A percentile compares a stretch with the other conserved stretches of the same genome.
These are phyloP conservation scores for Teratosphaeria nubilosa DNA, from an alignment of 2,329 filamentous ascomycete species.

Conservation along the genomic window DNA sequence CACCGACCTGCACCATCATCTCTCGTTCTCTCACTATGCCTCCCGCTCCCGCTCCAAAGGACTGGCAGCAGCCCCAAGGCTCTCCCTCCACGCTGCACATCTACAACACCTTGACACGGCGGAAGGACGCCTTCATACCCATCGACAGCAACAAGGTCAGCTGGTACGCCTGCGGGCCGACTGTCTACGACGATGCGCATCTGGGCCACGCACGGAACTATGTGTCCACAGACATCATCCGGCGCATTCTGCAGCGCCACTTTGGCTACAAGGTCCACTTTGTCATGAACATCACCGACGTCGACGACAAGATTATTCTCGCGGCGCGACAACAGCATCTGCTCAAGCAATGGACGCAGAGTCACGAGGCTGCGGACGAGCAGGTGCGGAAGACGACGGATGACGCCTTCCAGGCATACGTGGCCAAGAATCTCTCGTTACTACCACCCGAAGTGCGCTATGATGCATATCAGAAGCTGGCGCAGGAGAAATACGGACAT, in stretches of 20 bases:
- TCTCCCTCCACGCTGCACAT: slow-evolving; percentile 52
- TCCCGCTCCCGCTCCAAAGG: background rate
- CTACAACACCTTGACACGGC: slow-evolving; percentile 70
- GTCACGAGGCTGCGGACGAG: slow-evolving; percentile 34
- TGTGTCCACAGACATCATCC: slow-evolving; percentile 79
- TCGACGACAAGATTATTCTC: slow-evolving; percentile 56
- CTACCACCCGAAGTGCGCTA: slow-evolving; percentile 36
- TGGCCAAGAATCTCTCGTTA: slow-evolving; percentile 58
- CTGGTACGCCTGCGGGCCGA: slow-evolving; percentile 88
- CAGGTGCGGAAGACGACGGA: slow-evolving; percentile 41
- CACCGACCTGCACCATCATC: background rate
- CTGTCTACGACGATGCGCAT: slow-evolving; percentile 68
- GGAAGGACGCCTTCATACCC: slow-evolving; percentile 64
- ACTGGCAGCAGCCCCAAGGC: background rate
- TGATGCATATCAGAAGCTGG: slow-evolving; percentile 37
- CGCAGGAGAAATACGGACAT: slow-evolving; percentile 42
- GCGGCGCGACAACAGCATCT: slow-evolving; percentile 67
- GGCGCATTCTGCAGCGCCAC: slow-evolving; percentile 72
- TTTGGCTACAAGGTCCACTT: slow-evolving; percentile 76
- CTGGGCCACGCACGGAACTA: slow-evolving; percentile 81
- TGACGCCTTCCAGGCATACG: slow-evolving; percentile 45
- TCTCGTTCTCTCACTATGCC: background rate
- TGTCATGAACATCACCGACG: slow-evolving; percentile 86
- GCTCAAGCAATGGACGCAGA: slow-evolving; percentile 55
- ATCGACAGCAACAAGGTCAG: slow-evolving; percentile 60